Percentiles rank a stretch among this genome's conserved stretches.
Evolutionary conservation across 2,329 filamentous ascomycete species (phyloP).

Genomic region (Gaeumannomyces sp.): DNA sequence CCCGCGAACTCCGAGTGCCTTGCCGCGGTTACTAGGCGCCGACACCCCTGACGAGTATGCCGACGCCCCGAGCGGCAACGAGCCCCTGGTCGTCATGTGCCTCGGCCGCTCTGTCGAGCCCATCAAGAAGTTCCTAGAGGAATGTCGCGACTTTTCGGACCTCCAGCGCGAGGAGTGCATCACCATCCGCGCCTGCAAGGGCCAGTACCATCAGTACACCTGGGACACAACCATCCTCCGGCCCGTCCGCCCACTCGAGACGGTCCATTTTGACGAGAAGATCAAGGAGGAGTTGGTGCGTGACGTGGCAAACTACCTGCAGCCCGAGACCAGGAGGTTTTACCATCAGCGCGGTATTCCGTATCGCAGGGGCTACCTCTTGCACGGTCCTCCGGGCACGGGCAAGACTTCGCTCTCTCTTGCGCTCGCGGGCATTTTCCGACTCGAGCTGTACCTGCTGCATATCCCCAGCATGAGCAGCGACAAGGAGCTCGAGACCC

Average conservation of each 20-base stretch:
- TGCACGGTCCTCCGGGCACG: constrained; percentile 67
- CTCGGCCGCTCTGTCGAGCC: constrained; percentile 45
- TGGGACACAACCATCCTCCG: constrained; percentile 32
- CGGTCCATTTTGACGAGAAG: constrained; percentile 30
- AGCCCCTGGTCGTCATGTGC: constrained; percentile 38
- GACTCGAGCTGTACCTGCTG: constrained; percentile 68
- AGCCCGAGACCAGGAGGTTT: constrained; percentile 50
- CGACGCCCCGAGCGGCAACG: constrained; percentile 27
- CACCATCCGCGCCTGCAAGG: constrained; percentile 28
- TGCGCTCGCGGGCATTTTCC: constrained; percentile 62
- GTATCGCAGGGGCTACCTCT: constrained; percentile 65
- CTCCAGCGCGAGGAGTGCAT: constrained; percentile 30
- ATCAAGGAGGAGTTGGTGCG: constrained; percentile 58
- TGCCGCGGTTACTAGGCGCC: not conserved
- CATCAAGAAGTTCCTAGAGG: constrained; percentile 38
- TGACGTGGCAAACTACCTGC: constrained; percentile 64
- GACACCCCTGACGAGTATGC: constrained; percentile 27
- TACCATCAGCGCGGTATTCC: constrained; percentile 69
- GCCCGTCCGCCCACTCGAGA: constrained; percentile 26
- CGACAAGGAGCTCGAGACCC: constrained; percentile 24
- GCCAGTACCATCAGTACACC: constrained; percentile 18
- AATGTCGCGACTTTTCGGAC: constrained; percentile 39
- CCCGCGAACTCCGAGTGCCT: constrained; percentile 14
- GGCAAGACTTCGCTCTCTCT: constrained; percentile 74
- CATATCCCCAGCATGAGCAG: constrained; percentile 48